Evolutionary conservation across 768 basidiomycete genomes (phyloP).

Genomic region (Cubamyces lactineus): DNA sequence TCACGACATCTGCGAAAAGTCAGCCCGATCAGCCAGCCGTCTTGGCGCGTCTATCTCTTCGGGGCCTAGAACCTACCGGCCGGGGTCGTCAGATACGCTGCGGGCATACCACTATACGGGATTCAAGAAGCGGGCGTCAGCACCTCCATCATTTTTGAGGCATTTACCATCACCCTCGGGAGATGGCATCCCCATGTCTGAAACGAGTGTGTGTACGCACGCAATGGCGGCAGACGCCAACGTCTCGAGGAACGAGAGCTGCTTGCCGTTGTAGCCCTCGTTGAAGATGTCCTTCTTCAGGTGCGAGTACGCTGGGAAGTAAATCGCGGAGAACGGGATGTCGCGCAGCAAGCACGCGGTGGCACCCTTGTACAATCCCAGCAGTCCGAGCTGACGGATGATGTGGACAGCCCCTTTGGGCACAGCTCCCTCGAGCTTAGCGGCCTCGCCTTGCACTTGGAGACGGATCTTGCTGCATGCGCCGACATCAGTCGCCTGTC

Average conservation of each 20-base stretch:
- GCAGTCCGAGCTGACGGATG: conserved; percentile 85
- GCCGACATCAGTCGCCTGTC: conserved; percentile 14
- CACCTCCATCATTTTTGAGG: conserved; percentile 14
- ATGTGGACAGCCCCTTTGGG: conserved; percentile 92
- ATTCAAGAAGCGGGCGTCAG: conserved; percentile 20
- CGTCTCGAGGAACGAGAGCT: conserved; percentile 88
- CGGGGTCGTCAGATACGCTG: conserved; percentile 91
- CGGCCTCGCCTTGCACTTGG: conserved; percentile 95
- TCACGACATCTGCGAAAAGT: conserved; percentile 79
- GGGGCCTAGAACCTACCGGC: conserved; percentile 56
- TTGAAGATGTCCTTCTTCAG: conserved; percentile 93
- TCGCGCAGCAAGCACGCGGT: conserved; percentile 93
- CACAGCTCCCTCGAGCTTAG: conserved; percentile 78
- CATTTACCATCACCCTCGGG: conserved; percentile 16
- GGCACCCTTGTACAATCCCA: conserved; percentile 93
- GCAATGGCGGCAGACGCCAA: conserved; percentile 79
- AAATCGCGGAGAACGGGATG: conserved; percentile 96
- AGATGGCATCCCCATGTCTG: conserved; percentile 18
- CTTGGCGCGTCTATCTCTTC: conserved; percentile 26
- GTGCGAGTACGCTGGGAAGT: conserved; percentile 87
- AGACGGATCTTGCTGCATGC: conserved; percentile 81
- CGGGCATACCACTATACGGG: conserved; percentile 88
- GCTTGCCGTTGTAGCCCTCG: conserved; percentile 95
- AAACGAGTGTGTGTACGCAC: conserved; percentile 49
- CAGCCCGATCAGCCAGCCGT: conserved; percentile 22